Conservation (phyloP, 2,329 filamentous ascomycete genomes). For the Ampelomyces quisqualis region DNA sequence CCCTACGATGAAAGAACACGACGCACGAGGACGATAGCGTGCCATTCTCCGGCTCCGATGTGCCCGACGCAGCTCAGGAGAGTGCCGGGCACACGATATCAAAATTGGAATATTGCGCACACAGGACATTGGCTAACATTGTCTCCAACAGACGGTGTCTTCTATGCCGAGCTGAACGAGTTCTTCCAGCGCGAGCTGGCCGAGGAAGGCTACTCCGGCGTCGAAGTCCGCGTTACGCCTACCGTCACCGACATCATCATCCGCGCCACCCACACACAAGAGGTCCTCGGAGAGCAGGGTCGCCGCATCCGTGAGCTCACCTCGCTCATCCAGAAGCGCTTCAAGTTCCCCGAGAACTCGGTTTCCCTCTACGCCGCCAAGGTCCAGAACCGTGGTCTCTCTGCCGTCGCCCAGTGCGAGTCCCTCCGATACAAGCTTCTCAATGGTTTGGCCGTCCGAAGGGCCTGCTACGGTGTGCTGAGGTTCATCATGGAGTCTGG, state of each 20-base stretch:
- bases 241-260: conserved; percentile 99
- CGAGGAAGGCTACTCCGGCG: conserved; percentile 99
- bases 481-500: conserved; percentile 99
- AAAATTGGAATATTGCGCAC: conserved; percentile 17
- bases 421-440: conserved; percentile 99
- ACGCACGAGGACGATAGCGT: no score
- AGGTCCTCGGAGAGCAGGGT: conserved; percentile 99
- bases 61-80: background rate
- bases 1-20: conserved; percentile 3
- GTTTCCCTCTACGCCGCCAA: conserved; percentile 99
- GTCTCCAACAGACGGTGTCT: conserved; percentile 76
- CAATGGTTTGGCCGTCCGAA: conserved; percentile 97
- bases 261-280: conserved; percentile 99
- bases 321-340: conserved; percentile 99
- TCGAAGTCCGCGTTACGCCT: conserved; percentile 99
- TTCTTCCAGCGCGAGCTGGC: conserved; percentile 99
- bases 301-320: conserved; percentile 99
- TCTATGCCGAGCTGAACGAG: conserved; percentile 99
- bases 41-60: no score
- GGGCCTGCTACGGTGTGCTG: conserved; percentile 99
- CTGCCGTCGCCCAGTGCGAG: conserved; percentile 99
- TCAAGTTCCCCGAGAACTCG: conserved; percentile 99
- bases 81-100: conserved; percentile 5
- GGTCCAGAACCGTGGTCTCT: conserved; percentile 99
- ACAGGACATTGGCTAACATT: conserved; percentile 27